These are phyloP conservation scores for Solanum clarkiae DNA, from an alignment of 257 asterid genomes.

Conservation along the genomic window DNA sequence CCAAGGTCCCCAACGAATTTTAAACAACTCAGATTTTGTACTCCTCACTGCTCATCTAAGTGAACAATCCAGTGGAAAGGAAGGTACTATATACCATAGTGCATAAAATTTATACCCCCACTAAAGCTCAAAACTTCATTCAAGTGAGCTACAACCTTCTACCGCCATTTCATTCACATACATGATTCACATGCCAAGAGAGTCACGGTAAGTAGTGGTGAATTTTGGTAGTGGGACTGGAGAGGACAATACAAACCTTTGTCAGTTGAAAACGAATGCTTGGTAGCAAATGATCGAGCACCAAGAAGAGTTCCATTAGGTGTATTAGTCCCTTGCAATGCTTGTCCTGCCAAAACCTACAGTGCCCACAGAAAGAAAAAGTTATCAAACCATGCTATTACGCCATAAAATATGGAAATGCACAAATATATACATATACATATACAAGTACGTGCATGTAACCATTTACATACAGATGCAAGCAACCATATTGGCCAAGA, in stretches of 20 bases:
- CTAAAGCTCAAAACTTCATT: not conserved
- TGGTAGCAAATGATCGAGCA: constrained; percentile 66
- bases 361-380: not conserved
- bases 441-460: not conserved
- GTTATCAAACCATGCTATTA: not conserved
- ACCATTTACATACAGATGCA: not conserved
- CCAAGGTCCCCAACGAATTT: not conserved
- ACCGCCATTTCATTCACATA: not conserved
- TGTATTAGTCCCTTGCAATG: constrained; percentile 26
- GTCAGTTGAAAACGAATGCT: constrained; percentile 61
- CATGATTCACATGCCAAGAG: not conserved
- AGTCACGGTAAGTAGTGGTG: not conserved
- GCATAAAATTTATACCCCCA: not conserved
- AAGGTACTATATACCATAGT: not conserved
- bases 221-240: not conserved
- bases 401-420: not conserved
- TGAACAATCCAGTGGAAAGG: not conserved
- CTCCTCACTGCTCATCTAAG: not conserved
- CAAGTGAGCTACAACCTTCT: not conserved
- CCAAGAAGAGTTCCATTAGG: constrained; percentile 11
- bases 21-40: not conserved
- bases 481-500: not conserved
- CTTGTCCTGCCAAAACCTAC: constrained; percentile 51
- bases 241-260: constrained; percentile 36
- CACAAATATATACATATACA: not conserved